Evolutionary conservation across 495 filamentous ascomycete genomes (phyloP).

Genomic region (Ramalina peruviana): DNA sequence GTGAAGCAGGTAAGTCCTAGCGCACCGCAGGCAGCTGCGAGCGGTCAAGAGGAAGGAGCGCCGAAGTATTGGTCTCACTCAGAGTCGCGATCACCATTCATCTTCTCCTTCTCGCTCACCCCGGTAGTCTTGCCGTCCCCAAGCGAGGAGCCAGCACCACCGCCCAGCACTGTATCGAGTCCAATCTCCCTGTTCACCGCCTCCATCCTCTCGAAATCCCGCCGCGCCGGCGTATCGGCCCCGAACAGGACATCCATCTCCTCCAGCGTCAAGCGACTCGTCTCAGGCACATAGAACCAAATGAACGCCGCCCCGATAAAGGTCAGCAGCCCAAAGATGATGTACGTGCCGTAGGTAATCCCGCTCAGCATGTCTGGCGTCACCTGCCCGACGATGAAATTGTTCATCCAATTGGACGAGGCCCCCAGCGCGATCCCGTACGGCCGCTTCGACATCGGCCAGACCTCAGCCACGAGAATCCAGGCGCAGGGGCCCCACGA

Average conservation of each 20-base stretch:
- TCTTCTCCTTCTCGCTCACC: constrained; percentile 1
- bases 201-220: constrained; percentile 48
- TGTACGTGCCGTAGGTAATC: constrained; percentile 27
- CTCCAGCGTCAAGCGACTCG: constrained; percentile 42
- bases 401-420: constrained; percentile 50
- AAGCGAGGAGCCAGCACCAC: not conserved
- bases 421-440: constrained; percentile 63
- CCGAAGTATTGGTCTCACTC: not conserved
- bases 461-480: constrained; percentile 57
- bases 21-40: too few species aligned
- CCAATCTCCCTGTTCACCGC: constrained; percentile 53
- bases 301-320: constrained; percentile 16
- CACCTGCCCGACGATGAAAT: constrained; percentile 52
- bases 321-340: constrained; percentile 19
- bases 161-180: constrained; percentile 16
- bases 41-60: too few species aligned
- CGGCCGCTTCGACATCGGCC: constrained; percentile 58
- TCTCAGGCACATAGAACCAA: constrained; percentile 45
- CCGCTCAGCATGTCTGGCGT: constrained; percentile 45
- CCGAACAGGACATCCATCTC: constrained; percentile 29
- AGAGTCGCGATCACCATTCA: not conserved
- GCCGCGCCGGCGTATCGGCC: constrained; percentile 35
- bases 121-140: too few species aligned
- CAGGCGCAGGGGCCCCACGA: constrained; percentile 43
- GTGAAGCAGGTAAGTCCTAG: too few species aligned